Conservation (phyloP, 2,329 filamentous ascomycete genomes). For the Plenodomus lindquistii region DNA sequence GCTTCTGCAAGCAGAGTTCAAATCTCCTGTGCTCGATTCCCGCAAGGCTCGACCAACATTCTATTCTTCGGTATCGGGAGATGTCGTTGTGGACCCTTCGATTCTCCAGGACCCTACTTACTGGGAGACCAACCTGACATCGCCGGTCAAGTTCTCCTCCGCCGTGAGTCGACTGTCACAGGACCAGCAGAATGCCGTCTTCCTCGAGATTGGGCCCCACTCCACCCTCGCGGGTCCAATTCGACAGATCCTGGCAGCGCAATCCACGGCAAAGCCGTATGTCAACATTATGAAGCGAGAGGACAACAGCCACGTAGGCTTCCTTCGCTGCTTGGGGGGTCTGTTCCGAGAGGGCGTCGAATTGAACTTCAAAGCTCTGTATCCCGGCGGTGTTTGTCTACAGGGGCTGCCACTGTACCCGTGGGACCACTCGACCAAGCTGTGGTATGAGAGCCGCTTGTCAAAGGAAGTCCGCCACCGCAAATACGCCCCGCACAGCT, state of each 20-base stretch:
- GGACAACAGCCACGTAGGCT: background rate
- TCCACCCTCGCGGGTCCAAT: constrained; percentile 9
- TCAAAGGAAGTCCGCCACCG: constrained; percentile 5
- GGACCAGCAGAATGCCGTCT: background rate
- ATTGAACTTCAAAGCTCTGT: background rate
- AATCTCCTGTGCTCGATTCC: background rate
- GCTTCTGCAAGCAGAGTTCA: background rate
- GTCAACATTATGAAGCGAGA: constrained; percentile 1
- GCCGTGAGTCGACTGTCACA: background rate
- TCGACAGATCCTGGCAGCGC: constrained; percentile 26
- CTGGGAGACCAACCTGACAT: constrained; percentile 5
- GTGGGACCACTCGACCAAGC: constrained; percentile 8
- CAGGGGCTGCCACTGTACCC: constrained; percentile 9
- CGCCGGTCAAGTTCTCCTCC: constrained; percentile 2
- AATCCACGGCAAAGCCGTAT: constrained; percentile 8
- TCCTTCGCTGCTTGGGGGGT: background rate
- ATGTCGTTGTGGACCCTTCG: background rate
- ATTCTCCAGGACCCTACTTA: constrained; percentile 1
- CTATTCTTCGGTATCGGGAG: constrained; percentile 1
- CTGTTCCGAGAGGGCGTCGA: background rate
- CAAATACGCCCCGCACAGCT: constrained; percentile 7
- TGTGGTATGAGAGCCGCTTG: constrained; percentile 23
- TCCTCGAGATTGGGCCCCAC: constrained; percentile 13
- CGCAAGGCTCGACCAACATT: background rate
- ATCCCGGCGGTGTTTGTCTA: background rate